phyloP scores from a whole-genome alignment of 2,329 filamentous ascomycete species.

The Arthrobotrys conoides region DNA sequence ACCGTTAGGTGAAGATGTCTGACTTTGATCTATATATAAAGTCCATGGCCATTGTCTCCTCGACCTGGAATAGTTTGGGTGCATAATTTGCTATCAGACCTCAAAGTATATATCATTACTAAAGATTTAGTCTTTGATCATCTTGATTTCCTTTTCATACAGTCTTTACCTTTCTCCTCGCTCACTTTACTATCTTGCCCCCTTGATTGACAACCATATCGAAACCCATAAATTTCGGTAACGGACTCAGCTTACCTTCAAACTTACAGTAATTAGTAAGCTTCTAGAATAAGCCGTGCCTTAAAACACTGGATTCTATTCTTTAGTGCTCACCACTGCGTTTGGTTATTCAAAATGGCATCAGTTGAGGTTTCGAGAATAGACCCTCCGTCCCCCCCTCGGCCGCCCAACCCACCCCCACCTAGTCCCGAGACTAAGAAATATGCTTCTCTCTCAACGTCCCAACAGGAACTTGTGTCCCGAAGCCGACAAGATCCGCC shows the following conservation, averaged over 20 bases:
- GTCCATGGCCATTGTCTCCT: conserved; percentile 34
- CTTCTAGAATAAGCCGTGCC: not conserved
- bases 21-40: conserved; percentile 48
- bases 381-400: conserved; percentile 53
- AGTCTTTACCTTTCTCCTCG: conserved; percentile 10
- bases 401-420: conserved; percentile 50
- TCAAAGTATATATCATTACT: not conserved
- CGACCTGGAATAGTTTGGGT: conserved; percentile 1
- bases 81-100: not conserved
- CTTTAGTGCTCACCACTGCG: not conserved
- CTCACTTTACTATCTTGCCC: conserved; percentile 8
- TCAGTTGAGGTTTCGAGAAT: conserved; percentile 34
- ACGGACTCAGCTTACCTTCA: too few relatives aligned
- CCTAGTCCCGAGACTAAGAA: conserved; percentile 49
- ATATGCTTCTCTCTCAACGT: not conserved
- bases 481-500: conserved; percentile 54
- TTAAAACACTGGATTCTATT: not conserved
- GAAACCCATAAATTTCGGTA: not conserved
- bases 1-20: conserved; percentile 38
- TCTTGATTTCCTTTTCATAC: not conserved
- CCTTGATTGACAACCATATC: not conserved
- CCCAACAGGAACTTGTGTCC: conserved; percentile 16
- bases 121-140: not conserved
- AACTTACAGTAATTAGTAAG: not conserved
- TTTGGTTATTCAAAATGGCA: conserved; percentile 7